Base-by-base conservation (phyloP, 768 basidiomycete species). In the Tulasnella sp. region DNA sequence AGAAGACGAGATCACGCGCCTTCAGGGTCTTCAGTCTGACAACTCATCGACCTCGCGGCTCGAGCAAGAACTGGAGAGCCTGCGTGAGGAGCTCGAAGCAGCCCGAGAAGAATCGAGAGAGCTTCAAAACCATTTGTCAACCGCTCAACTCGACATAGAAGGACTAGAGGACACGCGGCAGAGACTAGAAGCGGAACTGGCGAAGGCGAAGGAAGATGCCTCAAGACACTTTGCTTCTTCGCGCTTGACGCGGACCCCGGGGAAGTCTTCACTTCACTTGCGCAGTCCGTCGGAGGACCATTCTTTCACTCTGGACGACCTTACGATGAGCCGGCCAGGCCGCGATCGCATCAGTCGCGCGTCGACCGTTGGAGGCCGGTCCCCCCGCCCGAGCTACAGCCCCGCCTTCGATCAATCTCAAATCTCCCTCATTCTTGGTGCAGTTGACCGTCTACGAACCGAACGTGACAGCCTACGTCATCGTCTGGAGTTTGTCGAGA, bases 391-490 rank as follows among this genome's bases (percentile, higher is more conserved):
- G 6, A 61, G 57, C 57, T 61, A 61, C 57, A 61, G n/a, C 29
- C 23, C n/a, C 57, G 23, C 57, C 57, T 61, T 61, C 57, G 57
- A 61, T 61, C 57, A 61, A 32, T 61, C 57, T 29, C 57, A 61
- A 61, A 61, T 61, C 5, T 61, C 57, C 7, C 57, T 61, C 29
- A 35, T 82, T 2, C 77, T 82, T 32, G 74, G 74, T 32, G 82
- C 82, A 42, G 81, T 84, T 70, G 81, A 79, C n/a, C 81, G 81
- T n/a, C 79, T 84, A 2, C 82, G 84, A 51, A 26, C 79, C 15
- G 84, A 84, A 77, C 80, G 84, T 18, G 83, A 84, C 61, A 83
- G 83, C 11, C 80, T 83, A 5, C 79, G 82, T 55, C 81, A 82
- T 29, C 80, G 77, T 37, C 70, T 84, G 18, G 81, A 81, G 9